Evolutionary conservation across 1,284 basidiomycete genomes (phyloP).

Genomic region (Rhodotorula sp.): DNA sequence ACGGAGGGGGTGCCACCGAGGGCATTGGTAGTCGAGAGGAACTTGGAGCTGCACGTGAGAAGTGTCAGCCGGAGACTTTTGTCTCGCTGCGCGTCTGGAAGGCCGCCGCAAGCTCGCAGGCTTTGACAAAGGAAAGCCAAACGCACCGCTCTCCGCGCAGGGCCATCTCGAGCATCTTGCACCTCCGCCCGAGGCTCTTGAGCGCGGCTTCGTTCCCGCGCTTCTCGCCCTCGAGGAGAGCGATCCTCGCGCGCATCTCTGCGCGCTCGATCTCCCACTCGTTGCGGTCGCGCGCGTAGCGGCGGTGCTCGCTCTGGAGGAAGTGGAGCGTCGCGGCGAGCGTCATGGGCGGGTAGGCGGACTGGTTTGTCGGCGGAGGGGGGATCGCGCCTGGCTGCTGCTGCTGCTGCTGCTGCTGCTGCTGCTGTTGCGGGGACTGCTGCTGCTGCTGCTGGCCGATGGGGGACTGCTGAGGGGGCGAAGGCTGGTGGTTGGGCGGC

Average conservation of each 20-base stretch:
- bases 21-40: conserved; percentile 37
- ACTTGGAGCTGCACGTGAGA: conserved; percentile 30
- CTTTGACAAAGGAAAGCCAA: not conserved
- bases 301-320: conserved; percentile 95
- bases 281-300: conserved; percentile 89
- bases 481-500: not conserved
- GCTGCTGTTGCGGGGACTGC: conserved; percentile 33
- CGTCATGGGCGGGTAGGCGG: conserved; percentile 64
- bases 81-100: too few relatives aligned
- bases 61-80: not conserved
- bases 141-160: conserved; percentile 41
- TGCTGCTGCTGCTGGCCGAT: conserved; percentile 11
- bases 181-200: conserved; percentile 89
- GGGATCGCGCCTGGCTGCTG: conserved; percentile 9
- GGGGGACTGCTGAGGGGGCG: not conserved
- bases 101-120: not conserved
- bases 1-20: conserved; percentile 27
- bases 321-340: conserved; percentile 95
- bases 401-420: conserved; percentile 28
- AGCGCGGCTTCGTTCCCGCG: conserved; percentile 96
- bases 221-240: conserved; percentile 94
- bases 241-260: conserved; percentile 97
- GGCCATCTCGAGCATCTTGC: conserved; percentile 93
- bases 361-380: not conserved
- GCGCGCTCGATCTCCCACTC: conserved; percentile 99